Base-by-base conservation (phyloP, 2,329 filamentous ascomycete species). In the Fusarium xyrophilum region DNA sequence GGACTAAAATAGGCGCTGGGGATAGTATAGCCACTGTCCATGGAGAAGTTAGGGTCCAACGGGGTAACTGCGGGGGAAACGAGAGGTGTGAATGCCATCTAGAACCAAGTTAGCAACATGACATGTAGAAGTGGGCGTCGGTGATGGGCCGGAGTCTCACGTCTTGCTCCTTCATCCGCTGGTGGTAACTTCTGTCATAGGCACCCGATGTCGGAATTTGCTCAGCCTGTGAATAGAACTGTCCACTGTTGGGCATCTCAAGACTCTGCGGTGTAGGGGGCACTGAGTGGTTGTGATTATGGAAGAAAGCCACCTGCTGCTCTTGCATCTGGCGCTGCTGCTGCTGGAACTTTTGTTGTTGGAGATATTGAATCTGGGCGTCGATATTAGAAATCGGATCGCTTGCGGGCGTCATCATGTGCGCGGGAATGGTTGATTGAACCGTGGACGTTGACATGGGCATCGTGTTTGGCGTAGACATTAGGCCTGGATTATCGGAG, bases 11-110 rank as follows among this genome's bases (percentile, higher is more conserved):
- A 95, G 35, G 91, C 86, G 36, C 86, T 87, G 0, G 90, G 89
- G 6, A 92, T 84, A 9, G 86, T 85, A 72, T 88, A 92, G 48
- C 82, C 81, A 33, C 79, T 79, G 27, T 88, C 86, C 63, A 87
- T 81, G 46, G 85, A 83, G 75, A 92, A 93, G 68, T 90, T 88
- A 42, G 87, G 83, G 74, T 94, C 92, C 52, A 93, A 83, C 25
- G 92, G 92, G 4, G 92, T 94, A 43, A 95, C 91, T 7, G 91
- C 92, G n/a, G 92, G 92, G 21, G 92, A 94, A 14, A 92, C 91
- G 32, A 95, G 84, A 2, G 92, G 92, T 5, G 92, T 95, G 75
- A 94, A 94, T 13, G 89, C 84, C 86, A 92, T 88, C 88, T 91
- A 73, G 30, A 70, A 65, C 68, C 33, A 48, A 30, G 52, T 54